Evolutionary conservation across 768 basidiomycete genomes (phyloP).

Genomic region (Pisolithus tinctorius): DNA sequence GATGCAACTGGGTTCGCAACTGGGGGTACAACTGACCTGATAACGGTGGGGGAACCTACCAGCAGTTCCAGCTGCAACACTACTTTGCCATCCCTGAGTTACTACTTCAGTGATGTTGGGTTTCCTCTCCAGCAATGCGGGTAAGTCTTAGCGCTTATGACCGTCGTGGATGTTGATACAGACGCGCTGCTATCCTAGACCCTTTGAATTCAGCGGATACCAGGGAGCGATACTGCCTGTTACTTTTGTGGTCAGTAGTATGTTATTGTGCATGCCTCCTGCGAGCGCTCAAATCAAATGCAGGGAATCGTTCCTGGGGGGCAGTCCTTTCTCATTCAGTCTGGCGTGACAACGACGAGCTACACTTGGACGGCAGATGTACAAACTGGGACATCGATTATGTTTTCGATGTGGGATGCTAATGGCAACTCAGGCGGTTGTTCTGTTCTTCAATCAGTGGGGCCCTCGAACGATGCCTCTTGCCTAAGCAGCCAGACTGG

Average conservation of each 20-base stretch:
- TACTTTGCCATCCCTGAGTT: conserved; percentile 35
- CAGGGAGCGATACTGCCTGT: no score
- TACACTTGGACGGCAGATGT: no score
- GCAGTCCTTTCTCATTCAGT: conserved; percentile 18
- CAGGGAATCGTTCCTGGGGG: conserved; percentile 65
- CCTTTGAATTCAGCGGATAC: no score
- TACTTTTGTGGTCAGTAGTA: no score
- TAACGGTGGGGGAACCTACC: conserved; percentile 42
- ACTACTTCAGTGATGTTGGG: conserved; percentile 40
- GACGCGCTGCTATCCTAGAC: conserved; percentile 23
- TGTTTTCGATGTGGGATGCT: no score
- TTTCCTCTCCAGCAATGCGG: conserved; percentile 54
- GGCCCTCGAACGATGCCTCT: no score
- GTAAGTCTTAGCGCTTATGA: conserved; percentile 26
- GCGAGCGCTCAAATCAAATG: background rate
- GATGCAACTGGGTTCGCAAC: conserved; percentile 37
- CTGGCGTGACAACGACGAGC: no score
- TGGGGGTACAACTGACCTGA: no score
- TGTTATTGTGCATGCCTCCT: no score
- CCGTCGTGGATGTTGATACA: background rate
- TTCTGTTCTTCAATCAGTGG: no score
- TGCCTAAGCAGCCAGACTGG: conserved; percentile 5
- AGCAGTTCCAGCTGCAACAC: conserved; percentile 43
- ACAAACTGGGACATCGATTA: no score
- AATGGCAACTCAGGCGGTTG: no score